Conservation (phyloP, 164 flowering plant genomes). For the Berberis vulgaris region DNA sequence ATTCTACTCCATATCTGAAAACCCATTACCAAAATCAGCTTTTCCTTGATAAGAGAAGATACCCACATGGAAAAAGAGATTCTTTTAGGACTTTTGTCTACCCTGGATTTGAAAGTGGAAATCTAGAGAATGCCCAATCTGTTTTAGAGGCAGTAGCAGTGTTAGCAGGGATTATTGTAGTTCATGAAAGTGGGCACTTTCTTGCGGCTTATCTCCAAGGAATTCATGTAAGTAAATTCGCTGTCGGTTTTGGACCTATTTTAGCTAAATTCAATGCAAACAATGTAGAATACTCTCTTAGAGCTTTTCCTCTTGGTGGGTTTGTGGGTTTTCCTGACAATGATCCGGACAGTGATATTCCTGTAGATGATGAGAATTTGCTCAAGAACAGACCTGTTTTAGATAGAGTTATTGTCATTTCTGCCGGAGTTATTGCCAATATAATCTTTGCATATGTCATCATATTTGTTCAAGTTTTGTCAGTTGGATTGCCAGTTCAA, state of each 20-base stretch:
- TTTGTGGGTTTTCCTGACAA: conserved; percentile 98
- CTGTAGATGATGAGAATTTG: conserved; percentile 76
- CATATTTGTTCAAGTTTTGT: conserved; percentile 64
- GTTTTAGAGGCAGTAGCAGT: conserved; percentile 75
- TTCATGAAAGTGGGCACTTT: conserved; percentile 92
- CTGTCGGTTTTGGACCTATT: conserved; percentile 93
- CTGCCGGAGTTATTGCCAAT: conserved; percentile 94
- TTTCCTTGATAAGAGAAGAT: conserved; percentile 14
- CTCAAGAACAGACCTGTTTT: conserved; percentile 82
- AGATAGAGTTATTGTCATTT: conserved; percentile 73
- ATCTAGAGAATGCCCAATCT: conserved; percentile 60
- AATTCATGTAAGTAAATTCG: conserved; percentile 95
- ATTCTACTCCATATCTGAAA: conserved; percentile 16
- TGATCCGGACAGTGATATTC: conserved; percentile 92
- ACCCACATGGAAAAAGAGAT: conserved; percentile 20
- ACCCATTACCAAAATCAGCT: conserved; percentile 21
- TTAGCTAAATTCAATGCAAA: conserved; percentile 87
- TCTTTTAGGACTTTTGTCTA: conserved; percentile 35
- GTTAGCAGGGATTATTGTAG: conserved; percentile 77
- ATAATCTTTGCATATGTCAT: conserved; percentile 74
- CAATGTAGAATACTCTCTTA: conserved; percentile 86
- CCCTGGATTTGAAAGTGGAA: conserved; percentile 44
- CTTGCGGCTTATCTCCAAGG: conserved; percentile 92
- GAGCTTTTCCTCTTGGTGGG: conserved; percentile 98
- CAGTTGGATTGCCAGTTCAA: conserved; percentile 91